phyloP scores from a whole-genome alignment of 306 rosid genomes.

The Cucumis hystrix region DNA sequence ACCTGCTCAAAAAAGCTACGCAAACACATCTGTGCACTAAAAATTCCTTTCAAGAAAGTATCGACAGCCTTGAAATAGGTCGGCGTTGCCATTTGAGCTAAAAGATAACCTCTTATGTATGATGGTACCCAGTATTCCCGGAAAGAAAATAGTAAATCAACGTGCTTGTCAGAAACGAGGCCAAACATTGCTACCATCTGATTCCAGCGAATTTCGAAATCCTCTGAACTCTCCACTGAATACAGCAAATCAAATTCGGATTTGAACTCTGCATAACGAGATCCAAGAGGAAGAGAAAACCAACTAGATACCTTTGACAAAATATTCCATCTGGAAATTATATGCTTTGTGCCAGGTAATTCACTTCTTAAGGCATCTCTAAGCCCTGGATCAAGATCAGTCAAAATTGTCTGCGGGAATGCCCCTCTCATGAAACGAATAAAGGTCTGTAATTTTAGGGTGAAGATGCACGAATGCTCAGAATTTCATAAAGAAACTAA shows the following conservation, averaged over 20 bases:
- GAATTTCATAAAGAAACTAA: not conserved
- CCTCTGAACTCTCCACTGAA: conserved; percentile 62
- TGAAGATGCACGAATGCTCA: conserved; percentile 15
- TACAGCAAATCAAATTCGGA: conserved; percentile 56
- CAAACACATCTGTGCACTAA: conserved; percentile 53
- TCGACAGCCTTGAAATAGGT: conserved; percentile 51
- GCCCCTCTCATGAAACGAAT: conserved; percentile 80
- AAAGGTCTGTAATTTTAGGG: conserved; percentile 51
- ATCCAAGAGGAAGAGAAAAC: conserved; percentile 63
- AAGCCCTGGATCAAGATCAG: conserved; percentile 73
- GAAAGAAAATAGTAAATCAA: conserved; percentile 39
- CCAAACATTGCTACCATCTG: conserved; percentile 62
- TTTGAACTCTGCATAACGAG: conserved; percentile 72
- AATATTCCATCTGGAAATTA: conserved; percentile 49
- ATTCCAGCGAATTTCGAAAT: conserved; percentile 77
- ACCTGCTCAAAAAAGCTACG: conserved; percentile 93
- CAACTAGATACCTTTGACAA: conserved; percentile 57
- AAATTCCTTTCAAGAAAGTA: conserved; percentile 52
- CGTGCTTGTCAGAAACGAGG: conserved; percentile 60
- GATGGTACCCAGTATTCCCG: conserved; percentile 67
- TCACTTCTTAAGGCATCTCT: conserved; percentile 58
- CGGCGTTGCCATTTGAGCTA: conserved; percentile 60
- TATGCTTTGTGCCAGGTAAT: conserved; percentile 62
- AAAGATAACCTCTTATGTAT: conserved; percentile 56
- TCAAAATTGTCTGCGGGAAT: conserved; percentile 73